Evolutionary conservation across 1,284 basidiomycete species (phyloP), one percentile per base, ranked within the genome.

Genomic region (Ceratobasidium sp.): DNA sequence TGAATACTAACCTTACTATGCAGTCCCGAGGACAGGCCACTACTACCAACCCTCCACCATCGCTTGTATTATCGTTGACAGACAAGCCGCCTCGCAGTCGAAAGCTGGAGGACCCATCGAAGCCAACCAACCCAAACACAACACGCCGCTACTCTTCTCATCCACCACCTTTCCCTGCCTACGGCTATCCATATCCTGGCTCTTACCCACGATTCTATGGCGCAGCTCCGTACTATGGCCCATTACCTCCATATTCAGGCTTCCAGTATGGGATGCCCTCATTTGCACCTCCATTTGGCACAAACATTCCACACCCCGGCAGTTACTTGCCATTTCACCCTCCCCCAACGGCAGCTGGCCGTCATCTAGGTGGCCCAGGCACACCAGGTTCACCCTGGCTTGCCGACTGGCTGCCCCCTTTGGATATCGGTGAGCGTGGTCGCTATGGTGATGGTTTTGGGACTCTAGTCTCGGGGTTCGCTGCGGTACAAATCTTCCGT

Each of bases 361-460:
- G 14, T 48, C n/a, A 57, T 23, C 18, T 23, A 57, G 55, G 18
- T 20, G 20, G 14, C 14, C 46, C 46, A 12, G 46, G 46, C 46
- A 48, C 46, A 48, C 46, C 46, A 48, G 30, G n/a, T 33, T 20
- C 55, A 23, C 55, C 55, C 23, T 57, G 55, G 55, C 55, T 57
- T 23, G 16, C 55, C 12, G 55, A 57, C 30, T 57, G 55, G 55
- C 55, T 57, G 55, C 55, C 55, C n/a, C 12, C 55, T 20, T 23
- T 57, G 55, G 55, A 57, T 23, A 23, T 20, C n/a, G 55, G 55
- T 33, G 55, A 57, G n/a, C 55, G 55, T 57, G 55, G 55, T 27
- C n/a, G 55, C 18, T 57, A 20, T 57, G 55, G 55, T 57, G 55
- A 57, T 57, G 18, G 23, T 12, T 57, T 23, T 23, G n/a, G n/a